Evolutionary conservation across 257 asterid genomes (phyloP).

Genomic region (Fraxinus americana): DNA sequence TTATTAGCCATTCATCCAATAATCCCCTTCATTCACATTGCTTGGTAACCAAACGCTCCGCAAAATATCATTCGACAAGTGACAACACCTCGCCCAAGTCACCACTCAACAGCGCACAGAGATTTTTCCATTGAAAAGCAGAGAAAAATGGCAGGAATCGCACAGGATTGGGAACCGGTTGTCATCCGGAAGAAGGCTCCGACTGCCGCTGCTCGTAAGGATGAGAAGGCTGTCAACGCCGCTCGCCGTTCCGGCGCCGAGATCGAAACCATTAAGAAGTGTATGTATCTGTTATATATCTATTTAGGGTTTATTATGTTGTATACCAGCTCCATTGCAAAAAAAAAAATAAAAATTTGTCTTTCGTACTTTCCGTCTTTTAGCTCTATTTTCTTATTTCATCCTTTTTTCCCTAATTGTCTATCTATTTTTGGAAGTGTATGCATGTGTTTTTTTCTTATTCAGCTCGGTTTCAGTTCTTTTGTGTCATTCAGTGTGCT

Average conservation of each 20-base stretch:
- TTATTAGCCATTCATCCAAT: too few species aligned
- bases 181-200: neutral
- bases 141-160: neutral
- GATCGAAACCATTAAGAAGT: conserved; percentile 78
- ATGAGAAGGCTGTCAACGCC: conserved; percentile 94
- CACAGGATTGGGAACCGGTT: neutral
- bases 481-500: too few species aligned
- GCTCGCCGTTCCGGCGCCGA: conserved; percentile 97
- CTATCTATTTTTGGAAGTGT: neutral
- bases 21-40: too few species aligned
- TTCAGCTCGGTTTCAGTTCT: too few species aligned
- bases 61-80: too few species aligned
- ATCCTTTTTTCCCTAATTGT: neutral
- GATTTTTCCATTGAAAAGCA: neutral
- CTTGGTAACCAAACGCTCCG: too few species aligned
- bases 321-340: neutral
- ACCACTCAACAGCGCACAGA: neutral
- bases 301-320: neutral
- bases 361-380: neutral
- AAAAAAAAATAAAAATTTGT: too few species aligned
- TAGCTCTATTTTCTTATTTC: neutral
- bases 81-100: neutral
- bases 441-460: neutral
- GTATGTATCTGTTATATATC: conserved; percentile 28
- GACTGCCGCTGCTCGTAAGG: conserved; percentile 83